Evolutionary conservation across 768 basidiomycete species (phyloP).

Genomic region (Thelephora ganbajun): DNA sequence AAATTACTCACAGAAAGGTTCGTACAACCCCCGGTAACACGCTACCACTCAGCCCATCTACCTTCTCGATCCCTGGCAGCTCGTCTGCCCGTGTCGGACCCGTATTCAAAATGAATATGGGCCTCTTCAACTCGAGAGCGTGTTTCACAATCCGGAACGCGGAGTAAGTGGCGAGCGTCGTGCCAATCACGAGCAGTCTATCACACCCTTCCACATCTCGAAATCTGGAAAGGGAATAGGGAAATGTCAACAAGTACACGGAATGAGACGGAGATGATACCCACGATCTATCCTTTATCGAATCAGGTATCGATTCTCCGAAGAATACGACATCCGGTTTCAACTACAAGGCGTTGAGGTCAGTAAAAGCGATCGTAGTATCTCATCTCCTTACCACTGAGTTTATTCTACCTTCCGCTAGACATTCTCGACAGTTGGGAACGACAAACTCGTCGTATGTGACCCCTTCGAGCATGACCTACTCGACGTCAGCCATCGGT

Average conservation of each 20-base stretch:
- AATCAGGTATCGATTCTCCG: conserved; percentile 68
- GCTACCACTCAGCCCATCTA: conserved; percentile 63
- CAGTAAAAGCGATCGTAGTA: too few relatives aligned
- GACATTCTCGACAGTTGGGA: conserved; percentile 63
- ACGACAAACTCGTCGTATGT: conserved; percentile 68
- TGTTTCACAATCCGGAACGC: conserved; percentile 56
- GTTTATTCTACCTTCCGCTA: conserved; percentile 38
- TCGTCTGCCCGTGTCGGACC: conserved; percentile 83
- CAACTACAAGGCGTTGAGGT: conserved; percentile 27
- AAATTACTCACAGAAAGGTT: conserved; percentile 40
- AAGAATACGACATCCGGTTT: conserved; percentile 84
- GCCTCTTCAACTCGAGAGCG: conserved; percentile 62
- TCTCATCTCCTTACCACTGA: conserved; percentile 33
- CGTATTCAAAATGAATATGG: conserved; percentile 70
- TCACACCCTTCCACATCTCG: conserved; percentile 43
- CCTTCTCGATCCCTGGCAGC: conserved; percentile 54
- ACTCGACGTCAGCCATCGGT: neutral
- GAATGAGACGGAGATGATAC: conserved; percentile 11
- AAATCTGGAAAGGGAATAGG: conserved; percentile 27
- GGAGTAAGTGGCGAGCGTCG: conserved; percentile 87
- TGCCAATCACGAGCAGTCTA: conserved; percentile 70
- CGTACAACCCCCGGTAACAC: conserved; percentile 56
- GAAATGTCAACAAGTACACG: neutral
- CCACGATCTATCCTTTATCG: conserved; percentile 61
- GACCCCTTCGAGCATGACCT: conserved; percentile 75